phyloP scores from a whole-genome alignment of 176 grass and related monocot species.

The Paspalum notatum region DNA sequence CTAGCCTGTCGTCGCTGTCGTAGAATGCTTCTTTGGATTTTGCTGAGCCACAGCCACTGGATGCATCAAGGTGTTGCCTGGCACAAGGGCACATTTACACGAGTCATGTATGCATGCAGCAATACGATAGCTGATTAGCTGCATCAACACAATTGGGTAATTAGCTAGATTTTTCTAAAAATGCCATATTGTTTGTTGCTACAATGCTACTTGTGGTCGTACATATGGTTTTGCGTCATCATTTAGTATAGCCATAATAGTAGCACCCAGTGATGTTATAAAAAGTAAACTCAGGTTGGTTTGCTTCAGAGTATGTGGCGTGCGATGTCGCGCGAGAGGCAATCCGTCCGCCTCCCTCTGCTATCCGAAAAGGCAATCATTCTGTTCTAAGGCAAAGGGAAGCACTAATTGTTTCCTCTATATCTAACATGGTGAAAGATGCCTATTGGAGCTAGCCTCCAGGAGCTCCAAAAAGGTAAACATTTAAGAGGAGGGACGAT shows the following conservation, averaged over 20 bases:
- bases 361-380: slow-evolving; percentile 3
- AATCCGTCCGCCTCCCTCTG: slow-evolving; percentile 15
- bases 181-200: background rate
- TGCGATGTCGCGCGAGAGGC: background rate
- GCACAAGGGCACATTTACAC: background rate
- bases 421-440: slow-evolving; percentile 38
- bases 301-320: background rate
- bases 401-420: slow-evolving; percentile 29
- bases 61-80: slow-evolving; percentile 25
- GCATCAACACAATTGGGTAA: background rate
- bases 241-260: background rate
- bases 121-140: background rate
- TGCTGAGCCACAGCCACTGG: slow-evolving; percentile 3
- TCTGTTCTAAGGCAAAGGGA: slow-evolving; percentile 15
- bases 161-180: background rate
- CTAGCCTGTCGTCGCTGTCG: slow-evolving; percentile 45
- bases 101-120: background rate
- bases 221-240: background rate
- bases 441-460: slow-evolving; percentile 20
- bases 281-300: background rate
- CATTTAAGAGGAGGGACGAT: background rate
- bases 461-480: slow-evolving; percentile 12
- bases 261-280: background rate
- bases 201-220: background rate
- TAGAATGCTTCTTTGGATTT: slow-evolving; percentile 28